Evolutionary conservation across 345 rosid species (phyloP).

Genomic region (Mangifera indica): DNA sequence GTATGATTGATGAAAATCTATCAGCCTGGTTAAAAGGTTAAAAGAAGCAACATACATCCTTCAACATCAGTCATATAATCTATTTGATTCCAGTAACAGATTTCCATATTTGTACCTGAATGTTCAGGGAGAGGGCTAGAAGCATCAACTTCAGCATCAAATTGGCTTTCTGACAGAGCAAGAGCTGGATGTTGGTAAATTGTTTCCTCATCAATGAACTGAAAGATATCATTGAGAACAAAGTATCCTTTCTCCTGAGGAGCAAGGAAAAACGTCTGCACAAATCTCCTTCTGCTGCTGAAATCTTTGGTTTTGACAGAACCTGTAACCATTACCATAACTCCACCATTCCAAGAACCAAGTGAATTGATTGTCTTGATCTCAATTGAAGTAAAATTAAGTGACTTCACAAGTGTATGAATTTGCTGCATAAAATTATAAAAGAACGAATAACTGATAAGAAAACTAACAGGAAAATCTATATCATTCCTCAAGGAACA

Average conservation of each 20-base stretch:
- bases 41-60: background rate
- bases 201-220: conserved; percentile 57
- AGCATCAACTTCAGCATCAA: conserved; percentile 47
- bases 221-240: conserved; percentile 88
- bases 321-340: conserved; percentile 82
- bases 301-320: conserved; percentile 74
- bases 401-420: conserved; percentile 61
- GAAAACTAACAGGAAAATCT: background rate
- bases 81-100: conserved; percentile 1
- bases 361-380: conserved; percentile 91
- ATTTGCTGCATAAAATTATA: conserved; percentile 56
- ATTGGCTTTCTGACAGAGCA: conserved; percentile 42
- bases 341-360: conserved; percentile 84
- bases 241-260: conserved; percentile 95
- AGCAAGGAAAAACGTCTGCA: conserved; percentile 89
- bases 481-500: background rate
- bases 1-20: background rate
- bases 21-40: background rate
- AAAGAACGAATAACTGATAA: conserved; percentile 1
- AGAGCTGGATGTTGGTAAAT: conserved; percentile 53
- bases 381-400: conserved; percentile 75
- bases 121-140: conserved; percentile 55
- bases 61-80: background rate
- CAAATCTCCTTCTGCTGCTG: conserved; percentile 58
- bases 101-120: conserved; percentile 44